Percentiles rank a stretch among this genome's conserved stretches.
phyloP scores from a whole-genome alignment of 2,329 filamentous ascomycete genomes.

The Neonectria punicea region DNA sequence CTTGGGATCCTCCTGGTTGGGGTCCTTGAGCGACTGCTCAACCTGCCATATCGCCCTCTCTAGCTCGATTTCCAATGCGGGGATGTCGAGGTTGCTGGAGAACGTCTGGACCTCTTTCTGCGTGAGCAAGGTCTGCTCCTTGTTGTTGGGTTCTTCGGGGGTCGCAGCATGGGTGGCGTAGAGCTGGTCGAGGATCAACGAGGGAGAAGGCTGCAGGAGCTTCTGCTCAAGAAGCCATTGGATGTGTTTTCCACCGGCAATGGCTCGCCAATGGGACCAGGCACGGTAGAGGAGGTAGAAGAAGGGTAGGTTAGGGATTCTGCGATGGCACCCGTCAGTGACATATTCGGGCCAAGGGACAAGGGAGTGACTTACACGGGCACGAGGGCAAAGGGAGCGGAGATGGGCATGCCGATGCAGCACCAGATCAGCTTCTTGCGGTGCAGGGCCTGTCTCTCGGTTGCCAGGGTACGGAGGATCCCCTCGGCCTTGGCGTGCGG shows the following conservation, averaged over 20 bases:
- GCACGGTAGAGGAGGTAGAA: constrained; percentile 94
- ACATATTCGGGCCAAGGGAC: neutral
- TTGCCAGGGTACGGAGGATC: constrained; percentile 77
- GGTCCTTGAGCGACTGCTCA: constrained; percentile 59
- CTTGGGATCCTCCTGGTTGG: constrained; percentile 32
- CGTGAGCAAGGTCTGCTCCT: constrained; percentile 56
- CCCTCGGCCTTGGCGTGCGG: constrained; percentile 69
- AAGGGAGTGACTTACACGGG: constrained; percentile 74
- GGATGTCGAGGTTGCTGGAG: constrained; percentile 71
- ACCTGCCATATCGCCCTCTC: constrained; percentile 83
- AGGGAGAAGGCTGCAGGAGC: constrained; percentile 73
- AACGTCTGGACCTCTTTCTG: constrained; percentile 66
- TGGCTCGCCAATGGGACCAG: constrained; percentile 91
- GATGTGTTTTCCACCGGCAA: constrained; percentile 85
- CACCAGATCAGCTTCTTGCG: constrained; percentile 82
- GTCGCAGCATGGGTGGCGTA: constrained; percentile 65
- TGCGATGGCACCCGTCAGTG: constrained; percentile 47
- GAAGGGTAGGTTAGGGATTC: constrained; percentile 93
- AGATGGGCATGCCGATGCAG: constrained; percentile 83
- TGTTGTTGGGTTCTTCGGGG: constrained; percentile 34
- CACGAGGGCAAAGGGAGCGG: constrained; percentile 82
- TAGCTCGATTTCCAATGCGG: constrained; percentile 76
- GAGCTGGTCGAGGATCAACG: constrained; percentile 75
- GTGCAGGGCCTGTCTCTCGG: constrained; percentile 83
- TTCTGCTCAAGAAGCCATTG: constrained; percentile 82